Base-by-base conservation (phyloP, 1,139 yeast species). In the Suhomyces atakaporum region DNA sequence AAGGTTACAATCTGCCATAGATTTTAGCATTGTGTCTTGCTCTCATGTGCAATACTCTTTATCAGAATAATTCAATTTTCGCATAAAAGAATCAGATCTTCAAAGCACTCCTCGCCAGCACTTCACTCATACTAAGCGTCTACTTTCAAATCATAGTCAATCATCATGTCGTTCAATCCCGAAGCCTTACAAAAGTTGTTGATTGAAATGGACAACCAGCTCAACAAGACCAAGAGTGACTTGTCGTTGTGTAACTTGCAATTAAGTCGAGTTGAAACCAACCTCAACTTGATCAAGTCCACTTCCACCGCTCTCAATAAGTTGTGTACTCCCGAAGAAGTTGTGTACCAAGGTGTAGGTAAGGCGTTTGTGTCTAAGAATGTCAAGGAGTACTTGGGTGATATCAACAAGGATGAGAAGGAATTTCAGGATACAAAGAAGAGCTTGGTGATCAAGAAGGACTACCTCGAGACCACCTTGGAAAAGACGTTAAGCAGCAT, bases 271-370 rank as follows among this genome's bases (percentile, higher is more conserved):
- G 69, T 78, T 19, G 69, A 73, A 38, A 78, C 86, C 43, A 82
- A 80, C 51, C 69, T 79, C 48, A 69, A 69, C 47, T 60, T 84
- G 31, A 74, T 82, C 22, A 73, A 75, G 15, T 66, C 77, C 29
- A 81, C 94, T 7, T 64, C 71, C 22, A 51, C 68, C 28, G 82
- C 82, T 46, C 65, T 87, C 40, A 66, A 66, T 28, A 46, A 53
- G 34, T 50, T 65, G 25, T 70, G 77, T 35, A 56, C 50, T 20
- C 44, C 51, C 6, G 49, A 60, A 16, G 75, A 78, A 14, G 56
- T 58, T 2, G 90, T 89, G 4, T 89, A 95, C 94, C 80, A 86
- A 54, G 88, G 95, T 2, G 76, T 87, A 20, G 96, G 96, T 15
- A 84, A 84, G 61, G 78, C 88, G 44, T 84, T 83, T 54, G 62